A percentile compares a stretch with the other conserved stretches of the same genome.
phyloP scores from a whole-genome alignment of 1,284 basidiomycete genomes.

The Coniophora puteana region DNA sequence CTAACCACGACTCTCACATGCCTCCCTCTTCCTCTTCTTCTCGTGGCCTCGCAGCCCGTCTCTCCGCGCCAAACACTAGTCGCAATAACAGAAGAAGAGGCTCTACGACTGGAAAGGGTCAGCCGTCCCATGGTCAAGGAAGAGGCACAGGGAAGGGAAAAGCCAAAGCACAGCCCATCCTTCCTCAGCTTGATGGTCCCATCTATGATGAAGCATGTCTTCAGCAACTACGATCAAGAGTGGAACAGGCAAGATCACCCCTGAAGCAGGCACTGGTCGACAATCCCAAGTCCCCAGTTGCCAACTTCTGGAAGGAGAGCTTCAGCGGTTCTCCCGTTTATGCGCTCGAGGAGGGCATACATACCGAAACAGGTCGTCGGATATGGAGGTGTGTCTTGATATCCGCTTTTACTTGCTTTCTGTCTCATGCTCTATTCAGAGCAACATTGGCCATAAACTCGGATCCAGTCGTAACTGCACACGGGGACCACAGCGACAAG shows the following conservation, averaged over 20 bases:
- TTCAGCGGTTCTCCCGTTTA: conserved; percentile 13
- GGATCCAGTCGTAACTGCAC: conserved; percentile 42
- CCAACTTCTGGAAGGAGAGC: conserved; percentile 27
- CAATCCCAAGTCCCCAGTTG: conserved; percentile 45
- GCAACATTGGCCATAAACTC: conserved; percentile 43
- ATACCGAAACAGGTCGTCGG: conserved; percentile 12
- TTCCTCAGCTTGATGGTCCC: conserved; percentile 13
- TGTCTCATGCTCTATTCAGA: conserved; percentile 28
- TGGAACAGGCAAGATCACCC: conserved; percentile 9
- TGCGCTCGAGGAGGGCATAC: conserved; percentile 12
- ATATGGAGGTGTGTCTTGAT: conserved; percentile 20
- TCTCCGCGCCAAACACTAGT: too few species aligned
- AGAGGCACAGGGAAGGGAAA: conserved; percentile 2
- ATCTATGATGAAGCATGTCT: conserved; percentile 22
- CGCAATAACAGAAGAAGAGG: too few species aligned
- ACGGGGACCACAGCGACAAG: conserved; percentile 62
- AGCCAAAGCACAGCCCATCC: neutral
- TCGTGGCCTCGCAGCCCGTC: conserved; percentile 12
- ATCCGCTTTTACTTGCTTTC: neutral
- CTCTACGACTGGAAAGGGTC: conserved; percentile 1
- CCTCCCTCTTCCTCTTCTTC: conserved; percentile 12
- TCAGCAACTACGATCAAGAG: conserved; percentile 14
- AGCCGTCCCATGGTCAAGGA: neutral
- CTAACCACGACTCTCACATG: conserved; percentile 1
- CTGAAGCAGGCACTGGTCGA: conserved; percentile 30